Base-by-base conservation (phyloP, 169 alveolate species). In the Cryptosporidium canis region DNA sequence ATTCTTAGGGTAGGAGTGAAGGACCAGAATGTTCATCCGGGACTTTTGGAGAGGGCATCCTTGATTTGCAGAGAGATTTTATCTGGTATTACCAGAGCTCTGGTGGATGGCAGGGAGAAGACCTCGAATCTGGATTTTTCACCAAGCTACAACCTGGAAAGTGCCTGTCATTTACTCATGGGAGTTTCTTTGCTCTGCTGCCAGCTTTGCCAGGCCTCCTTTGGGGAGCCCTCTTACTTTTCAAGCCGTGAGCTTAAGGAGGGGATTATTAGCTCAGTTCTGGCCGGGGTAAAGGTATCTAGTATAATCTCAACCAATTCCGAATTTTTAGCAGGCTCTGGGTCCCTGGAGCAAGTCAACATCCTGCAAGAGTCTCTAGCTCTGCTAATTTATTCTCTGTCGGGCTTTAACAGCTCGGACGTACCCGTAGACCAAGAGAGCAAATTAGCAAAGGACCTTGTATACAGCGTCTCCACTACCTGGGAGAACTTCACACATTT, bases 401-500 rank as follows among this genome's bases (percentile, higher is more conserved):
- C 47, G 2, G n/a, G 11, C 0, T 21, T 51, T 16, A 18, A n/a
- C 2, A 51, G 63, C 63, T 51, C 63, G 9, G 27, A 24, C 12
- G n/a, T 51, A 16, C 8, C 8, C 12, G 18, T n/a, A 21, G 11
- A n/a, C 8, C 5, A 21, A n/a, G 63, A 21, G 18, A 6, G 24
- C 7, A 16, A 51, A 51, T n/a, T n/a, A 14, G 24, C 0, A 18
- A 21, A 16, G 24, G 18, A 51, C 16, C 35, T 51, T 0, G n/a
- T 51, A 2, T 21, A 21, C 29, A 11, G 24, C 11, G 35, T 8
- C 8, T 51, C 24, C 18, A 7, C 68, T 8, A 51, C 39, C 24
- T 70, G 84, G 84, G 35, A 35, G 12, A 55, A 51, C 37, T 70
- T 53, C 21, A 70, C 21, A 35, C n/a, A 29, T 48, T 55, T 70